These are phyloP conservation scores for Borovskyia barvae DNA, from an alignment of 208 protist species.

Conservation along the genomic window DNA sequence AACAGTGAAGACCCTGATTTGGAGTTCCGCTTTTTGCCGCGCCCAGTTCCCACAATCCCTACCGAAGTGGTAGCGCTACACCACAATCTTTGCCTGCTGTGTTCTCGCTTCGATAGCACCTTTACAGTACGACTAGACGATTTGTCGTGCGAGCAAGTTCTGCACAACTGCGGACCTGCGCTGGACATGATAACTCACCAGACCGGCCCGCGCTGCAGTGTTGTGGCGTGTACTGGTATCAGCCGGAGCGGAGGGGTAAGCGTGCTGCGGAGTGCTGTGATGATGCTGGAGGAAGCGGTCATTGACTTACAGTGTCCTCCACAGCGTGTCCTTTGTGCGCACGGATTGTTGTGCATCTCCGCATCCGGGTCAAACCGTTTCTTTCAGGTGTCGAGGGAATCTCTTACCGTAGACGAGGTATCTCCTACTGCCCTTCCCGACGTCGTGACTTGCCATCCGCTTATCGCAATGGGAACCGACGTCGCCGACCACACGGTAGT, in stretches of 20 bases:
- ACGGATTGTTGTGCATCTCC: conserved; percentile 18
- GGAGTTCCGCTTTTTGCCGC: conserved; percentile 25
- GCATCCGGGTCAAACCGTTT: conserved; percentile 7
- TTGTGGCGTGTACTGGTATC: conserved; percentile 73
- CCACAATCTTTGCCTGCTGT: conserved; percentile 37
- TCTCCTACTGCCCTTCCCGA: not conserved
- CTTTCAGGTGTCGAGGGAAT: conserved; percentile 11
- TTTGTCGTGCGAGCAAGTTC: conserved; percentile 29
- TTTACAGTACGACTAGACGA: conserved; percentile 39
- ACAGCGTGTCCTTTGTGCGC: conserved; percentile 17
- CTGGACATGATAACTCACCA: conserved; percentile 58
- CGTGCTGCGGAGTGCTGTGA: conserved; percentile 65
- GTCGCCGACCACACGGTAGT: not conserved
- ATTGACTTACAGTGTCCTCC: conserved; percentile 4
- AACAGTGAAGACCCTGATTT: conserved; percentile 13
- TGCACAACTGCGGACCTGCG: conserved; percentile 73
- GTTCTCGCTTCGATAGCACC: conserved; percentile 55
- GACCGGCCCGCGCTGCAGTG: conserved; percentile 42
- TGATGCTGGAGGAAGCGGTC: conserved; percentile 23
- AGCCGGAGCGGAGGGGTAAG: conserved; percentile 59
- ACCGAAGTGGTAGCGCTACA: conserved; percentile 20
- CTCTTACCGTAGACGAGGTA: conserved; percentile 7
- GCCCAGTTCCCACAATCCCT: conserved; percentile 22
- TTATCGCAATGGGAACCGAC: conserved; percentile 9
- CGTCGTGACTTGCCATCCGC: not conserved